Percentiles rank a stretch among this genome's conserved stretches.
phyloP scores from a whole-genome alignment of 495 filamentous ascomycete genomes.

The Aspergillus ellipticus region DNA sequence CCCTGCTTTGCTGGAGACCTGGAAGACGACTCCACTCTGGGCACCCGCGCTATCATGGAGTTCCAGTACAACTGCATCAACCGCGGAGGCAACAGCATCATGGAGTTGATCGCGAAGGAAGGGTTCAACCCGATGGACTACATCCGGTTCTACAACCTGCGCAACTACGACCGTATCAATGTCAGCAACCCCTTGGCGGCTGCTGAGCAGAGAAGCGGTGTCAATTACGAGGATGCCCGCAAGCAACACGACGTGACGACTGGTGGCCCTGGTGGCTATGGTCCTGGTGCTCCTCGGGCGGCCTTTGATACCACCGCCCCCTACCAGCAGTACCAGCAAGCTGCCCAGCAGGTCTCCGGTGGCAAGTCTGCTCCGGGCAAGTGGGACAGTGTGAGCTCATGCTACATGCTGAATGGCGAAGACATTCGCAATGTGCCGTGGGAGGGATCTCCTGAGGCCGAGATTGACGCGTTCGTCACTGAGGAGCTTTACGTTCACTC shows the following conservation, averaged over 20 bases:
- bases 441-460: conserved; percentile 62
- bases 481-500: conserved; percentile 94
- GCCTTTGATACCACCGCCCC: conserved; percentile 41
- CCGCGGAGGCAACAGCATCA: conserved; percentile 82
- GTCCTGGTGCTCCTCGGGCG: conserved; percentile 31
- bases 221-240: conserved; percentile 69
- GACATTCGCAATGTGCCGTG: conserved; percentile 78
- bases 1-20: conserved; percentile 91
- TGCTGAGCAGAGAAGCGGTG: conserved; percentile 64
- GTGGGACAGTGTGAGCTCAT: conserved; percentile 75
- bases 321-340: conserved; percentile 65
- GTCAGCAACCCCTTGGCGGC: conserved; percentile 57
- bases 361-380: conserved; percentile 39
- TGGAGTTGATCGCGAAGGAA: conserved; percentile 68
- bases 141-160: conserved; percentile 92
- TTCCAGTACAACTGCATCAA: conserved; percentile 89
- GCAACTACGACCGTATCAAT: conserved; percentile 92
- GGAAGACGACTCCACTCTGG: conserved; percentile 69
- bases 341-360: conserved; percentile 44
- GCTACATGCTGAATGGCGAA: conserved; percentile 79
- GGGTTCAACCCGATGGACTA: conserved; percentile 75
- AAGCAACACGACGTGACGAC: conserved; percentile 58
- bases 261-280: conserved; percentile 34
- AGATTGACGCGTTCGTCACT: conserved; percentile 84
- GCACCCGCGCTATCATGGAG: conserved; percentile 94